These are phyloP conservation scores for Phaeosphaeria sp. DNA, from an alignment of 2,329 filamentous ascomycete species.

Conservation along the genomic window DNA sequence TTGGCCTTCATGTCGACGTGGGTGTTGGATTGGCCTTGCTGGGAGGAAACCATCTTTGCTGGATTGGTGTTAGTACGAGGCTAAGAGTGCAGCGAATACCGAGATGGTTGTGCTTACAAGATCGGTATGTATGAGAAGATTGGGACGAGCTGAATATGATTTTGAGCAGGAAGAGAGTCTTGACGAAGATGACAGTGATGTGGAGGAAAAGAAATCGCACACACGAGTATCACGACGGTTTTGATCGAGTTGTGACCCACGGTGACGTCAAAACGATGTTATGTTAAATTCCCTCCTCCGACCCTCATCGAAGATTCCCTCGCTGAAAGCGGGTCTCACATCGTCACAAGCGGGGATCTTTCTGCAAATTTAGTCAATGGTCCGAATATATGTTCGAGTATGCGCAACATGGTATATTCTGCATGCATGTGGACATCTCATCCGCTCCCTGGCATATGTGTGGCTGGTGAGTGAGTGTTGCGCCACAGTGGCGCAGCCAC, in stretches of 20 bases:
- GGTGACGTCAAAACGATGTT: slow-evolving; percentile 24
- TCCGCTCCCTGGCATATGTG: not conserved
- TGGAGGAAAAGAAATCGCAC: not conserved
- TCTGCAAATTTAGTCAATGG: slow-evolving; percentile 13
- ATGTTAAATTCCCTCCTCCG: slow-evolving; percentile 7
- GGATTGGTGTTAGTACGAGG: slow-evolving; percentile 1
- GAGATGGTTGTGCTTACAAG: slow-evolving; percentile 7
- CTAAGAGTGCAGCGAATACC: not conserved
- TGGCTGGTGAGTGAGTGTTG: not conserved
- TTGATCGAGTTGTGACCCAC: slow-evolving; percentile 20
- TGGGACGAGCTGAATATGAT: not conserved
- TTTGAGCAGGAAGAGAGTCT: not conserved
- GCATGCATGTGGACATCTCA: not conserved
- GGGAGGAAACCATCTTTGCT: slow-evolving; percentile 30
- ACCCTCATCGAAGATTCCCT: slow-evolving; percentile 12
- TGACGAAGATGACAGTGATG: slow-evolving; percentile 7
- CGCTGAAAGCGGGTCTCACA: slow-evolving; percentile 9
- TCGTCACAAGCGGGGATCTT: slow-evolving; percentile 10
- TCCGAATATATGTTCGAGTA: not conserved
- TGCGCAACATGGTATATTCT: not conserved
- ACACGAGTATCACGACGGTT: slow-evolving; percentile 10
- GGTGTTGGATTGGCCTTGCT: slow-evolving; percentile 31
- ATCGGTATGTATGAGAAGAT: slow-evolving; percentile 6
- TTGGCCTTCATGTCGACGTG: slow-evolving; percentile 36
- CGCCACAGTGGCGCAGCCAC: not conserved